Evolutionary conservation across 257 asterid genomes (phyloP).

Genomic region (Petunia axillaris): DNA sequence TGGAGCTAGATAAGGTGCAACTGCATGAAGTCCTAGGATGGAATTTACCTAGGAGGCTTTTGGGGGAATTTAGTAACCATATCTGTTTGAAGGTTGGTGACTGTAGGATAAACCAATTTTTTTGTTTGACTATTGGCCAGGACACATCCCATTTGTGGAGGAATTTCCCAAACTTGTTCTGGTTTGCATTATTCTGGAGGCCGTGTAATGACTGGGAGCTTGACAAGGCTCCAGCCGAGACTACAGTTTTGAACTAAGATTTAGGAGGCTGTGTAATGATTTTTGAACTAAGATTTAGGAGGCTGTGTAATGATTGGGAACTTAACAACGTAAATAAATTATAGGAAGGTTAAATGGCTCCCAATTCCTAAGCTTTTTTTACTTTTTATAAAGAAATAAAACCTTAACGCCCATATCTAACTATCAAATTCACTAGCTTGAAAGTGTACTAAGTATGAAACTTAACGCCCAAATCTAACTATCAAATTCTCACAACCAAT

Average conservation of each 20-base stretch:
- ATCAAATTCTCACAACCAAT: neutral
- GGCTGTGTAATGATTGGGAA: neutral
- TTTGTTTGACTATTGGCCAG: neutral
- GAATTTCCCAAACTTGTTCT: neutral
- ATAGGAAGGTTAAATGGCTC: neutral
- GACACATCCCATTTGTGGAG: conserved; percentile 1
- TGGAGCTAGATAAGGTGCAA: neutral
- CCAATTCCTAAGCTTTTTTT: neutral
- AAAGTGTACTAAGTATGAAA: neutral
- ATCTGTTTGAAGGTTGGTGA: conserved; percentile 3
- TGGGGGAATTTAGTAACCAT: neutral
- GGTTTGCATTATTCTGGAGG: neutral
- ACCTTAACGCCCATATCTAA: neutral
- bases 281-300: neutral
- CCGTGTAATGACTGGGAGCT: too few relatives aligned
- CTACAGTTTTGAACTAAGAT: neutral
- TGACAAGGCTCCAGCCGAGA: too few relatives aligned
- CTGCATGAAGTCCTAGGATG: conserved; percentile 3
- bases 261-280: conserved; percentile 14
- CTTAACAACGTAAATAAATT: neutral
- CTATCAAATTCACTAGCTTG: neutral
- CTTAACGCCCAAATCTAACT: neutral
- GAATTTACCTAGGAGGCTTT: neutral
- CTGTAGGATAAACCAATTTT: neutral
- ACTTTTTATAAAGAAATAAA: too few relatives aligned